These are phyloP conservation scores for Leishmania arabica DNA, from an alignment of 208 protist species.

Conservation along the genomic window DNA sequence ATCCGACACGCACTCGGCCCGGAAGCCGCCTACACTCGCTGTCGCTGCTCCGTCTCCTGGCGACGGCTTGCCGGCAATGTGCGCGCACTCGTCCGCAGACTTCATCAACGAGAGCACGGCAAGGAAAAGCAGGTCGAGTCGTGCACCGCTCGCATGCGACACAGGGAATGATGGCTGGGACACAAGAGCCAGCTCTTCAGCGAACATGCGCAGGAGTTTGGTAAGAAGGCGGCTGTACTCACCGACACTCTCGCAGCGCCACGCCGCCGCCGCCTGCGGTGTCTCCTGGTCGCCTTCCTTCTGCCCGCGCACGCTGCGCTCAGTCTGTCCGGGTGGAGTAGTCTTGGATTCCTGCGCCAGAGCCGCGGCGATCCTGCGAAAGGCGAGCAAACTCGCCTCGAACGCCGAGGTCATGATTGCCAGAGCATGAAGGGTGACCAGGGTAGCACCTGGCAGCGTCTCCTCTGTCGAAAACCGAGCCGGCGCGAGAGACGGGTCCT, in stretches of 20 bases:
- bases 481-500: neutral
- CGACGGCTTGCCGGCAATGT: neutral
- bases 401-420: conserved; percentile 10
- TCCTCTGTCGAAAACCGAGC: neutral
- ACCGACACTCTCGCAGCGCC: neutral
- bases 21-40: neutral
- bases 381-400: conserved; percentile 5
- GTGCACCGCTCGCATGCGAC: neutral
- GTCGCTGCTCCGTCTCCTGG: neutral
- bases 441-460: neutral
- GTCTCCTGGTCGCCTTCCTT: neutral
- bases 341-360: neutral
- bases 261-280: neutral
- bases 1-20: neutral
- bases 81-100: conserved; percentile 1
- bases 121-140: conserved; percentile 13
- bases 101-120: conserved; percentile 14
- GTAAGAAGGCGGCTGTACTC: conserved; percentile 5
- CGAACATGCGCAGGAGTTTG: neutral
- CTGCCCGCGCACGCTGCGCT: neutral
- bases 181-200: neutral
- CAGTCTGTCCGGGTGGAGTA: neutral
- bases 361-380: neutral
- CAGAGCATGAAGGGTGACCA: neutral
- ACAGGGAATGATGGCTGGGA: neutral